phyloP scores from a whole-genome alignment of 805 yeast genomes.

The Yarrowia hollandica region DNA sequence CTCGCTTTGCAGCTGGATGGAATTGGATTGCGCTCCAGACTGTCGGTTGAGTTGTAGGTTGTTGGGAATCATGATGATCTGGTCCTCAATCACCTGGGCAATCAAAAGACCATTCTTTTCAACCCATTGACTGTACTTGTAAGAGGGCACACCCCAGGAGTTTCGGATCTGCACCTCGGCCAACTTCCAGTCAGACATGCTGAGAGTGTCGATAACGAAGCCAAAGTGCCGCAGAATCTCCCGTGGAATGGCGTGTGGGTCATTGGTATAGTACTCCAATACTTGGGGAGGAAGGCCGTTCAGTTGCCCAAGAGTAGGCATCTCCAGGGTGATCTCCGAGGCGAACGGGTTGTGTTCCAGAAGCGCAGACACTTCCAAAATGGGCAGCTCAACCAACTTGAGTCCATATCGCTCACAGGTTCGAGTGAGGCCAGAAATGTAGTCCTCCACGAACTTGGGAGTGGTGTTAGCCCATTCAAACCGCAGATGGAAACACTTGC shows the following conservation, averaged over 20 bases:
- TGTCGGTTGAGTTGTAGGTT: constrained; percentile 77
- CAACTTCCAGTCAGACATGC: constrained; percentile 56
- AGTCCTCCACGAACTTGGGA: constrained; percentile 77
- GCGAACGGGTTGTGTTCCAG: constrained; percentile 84
- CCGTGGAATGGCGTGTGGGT: constrained; percentile 65
- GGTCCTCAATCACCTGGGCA: constrained; percentile 82
- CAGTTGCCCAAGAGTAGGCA: not conserved
- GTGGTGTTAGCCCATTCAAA: constrained; percentile 93
- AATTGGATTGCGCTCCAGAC: constrained; percentile 44
- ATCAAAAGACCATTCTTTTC: constrained; percentile 87
- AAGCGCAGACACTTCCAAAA: constrained; percentile 77
- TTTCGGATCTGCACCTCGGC: constrained; percentile 64
- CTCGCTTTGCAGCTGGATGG: constrained; percentile 9
- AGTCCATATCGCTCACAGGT: constrained; percentile 84
- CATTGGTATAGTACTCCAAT: constrained; percentile 28
- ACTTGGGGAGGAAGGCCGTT: not conserved
- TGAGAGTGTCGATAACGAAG: constrained; percentile 78
- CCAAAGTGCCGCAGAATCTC: constrained; percentile 68
- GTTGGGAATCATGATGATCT: constrained; percentile 80
- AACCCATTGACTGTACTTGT: constrained; percentile 82
- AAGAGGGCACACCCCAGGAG: constrained; percentile 89
- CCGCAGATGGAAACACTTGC: constrained; percentile 87
- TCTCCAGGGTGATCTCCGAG: constrained; percentile 44
- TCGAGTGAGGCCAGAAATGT: constrained; percentile 73
- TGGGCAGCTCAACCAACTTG: constrained; percentile 81